Percentiles rank a stretch among this genome's conserved stretches.
Conservation (phyloP, 225 moss, liverwort and hornwort genomes). For the Marchantia paleacea region DNA sequence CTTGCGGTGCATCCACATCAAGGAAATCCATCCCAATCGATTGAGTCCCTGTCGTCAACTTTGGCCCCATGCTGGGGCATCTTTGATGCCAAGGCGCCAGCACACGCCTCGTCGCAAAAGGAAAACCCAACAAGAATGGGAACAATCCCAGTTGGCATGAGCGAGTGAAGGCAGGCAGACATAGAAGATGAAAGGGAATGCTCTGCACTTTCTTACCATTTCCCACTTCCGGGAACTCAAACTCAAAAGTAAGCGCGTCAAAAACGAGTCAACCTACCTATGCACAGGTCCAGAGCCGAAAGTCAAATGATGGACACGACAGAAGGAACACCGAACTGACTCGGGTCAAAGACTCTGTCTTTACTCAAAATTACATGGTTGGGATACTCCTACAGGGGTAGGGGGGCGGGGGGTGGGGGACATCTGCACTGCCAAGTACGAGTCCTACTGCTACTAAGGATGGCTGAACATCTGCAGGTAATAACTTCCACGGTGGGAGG, state of each 20-base stretch:
- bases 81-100: no score
- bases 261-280: background rate
- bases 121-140: background rate
- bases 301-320: background rate
- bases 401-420: background rate
- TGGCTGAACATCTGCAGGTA: conserved; percentile 4
- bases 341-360: conserved; percentile 4
- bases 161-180: background rate
- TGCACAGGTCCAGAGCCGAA: background rate
- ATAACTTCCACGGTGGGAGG: background rate
- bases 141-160: background rate
- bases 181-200: background rate
- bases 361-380: conserved; percentile 5
- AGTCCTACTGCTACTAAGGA: background rate
- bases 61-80: no score
- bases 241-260: background rate
- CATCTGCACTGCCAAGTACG: background rate
- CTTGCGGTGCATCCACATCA: no score
- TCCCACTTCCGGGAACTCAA: background rate
- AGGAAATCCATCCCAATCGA: no score
- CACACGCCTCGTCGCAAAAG: background rate
- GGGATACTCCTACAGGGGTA: background rate
- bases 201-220: background rate
- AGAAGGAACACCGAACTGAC: background rate
- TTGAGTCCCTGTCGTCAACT: no score